Percentiles rank a stretch among this genome's conserved stretches.
phyloP scores from a whole-genome alignment of 495 filamentous ascomycete genomes.

The Jackrogersella minutella region DNA sequence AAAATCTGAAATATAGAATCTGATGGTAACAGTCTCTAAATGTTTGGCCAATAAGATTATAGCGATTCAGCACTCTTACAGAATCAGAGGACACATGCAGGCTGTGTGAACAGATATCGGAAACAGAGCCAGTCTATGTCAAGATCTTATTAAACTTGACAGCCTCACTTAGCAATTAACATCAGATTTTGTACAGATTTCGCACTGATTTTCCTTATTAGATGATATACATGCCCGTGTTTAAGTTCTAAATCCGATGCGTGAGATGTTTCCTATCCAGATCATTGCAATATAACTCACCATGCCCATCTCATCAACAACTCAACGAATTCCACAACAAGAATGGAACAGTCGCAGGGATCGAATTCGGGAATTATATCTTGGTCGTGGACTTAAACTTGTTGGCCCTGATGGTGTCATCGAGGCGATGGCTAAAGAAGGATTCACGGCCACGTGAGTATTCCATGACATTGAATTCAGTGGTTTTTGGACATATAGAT shows the following conservation, averaged over 20 bases:
- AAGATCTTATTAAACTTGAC: background rate
- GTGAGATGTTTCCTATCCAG: background rate
- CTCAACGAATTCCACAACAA: background rate
- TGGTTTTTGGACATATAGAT: background rate
- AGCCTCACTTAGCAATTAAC: background rate
- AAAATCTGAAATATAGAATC: background rate
- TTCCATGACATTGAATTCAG: background rate
- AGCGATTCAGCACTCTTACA: background rate
- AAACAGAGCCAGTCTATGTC: too few species aligned
- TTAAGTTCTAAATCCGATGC: background rate
- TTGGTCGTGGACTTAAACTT: background rate
- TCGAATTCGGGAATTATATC: conserved; percentile 5
- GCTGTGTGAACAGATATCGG: background rate
- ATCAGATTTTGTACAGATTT: background rate
- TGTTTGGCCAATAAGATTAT: background rate
- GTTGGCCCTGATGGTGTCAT: background rate
- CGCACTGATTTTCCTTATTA: background rate
- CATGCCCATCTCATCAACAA: background rate
- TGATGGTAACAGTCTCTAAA: background rate
- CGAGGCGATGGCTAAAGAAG: background rate
- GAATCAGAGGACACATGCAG: background rate
- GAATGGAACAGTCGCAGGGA: conserved; percentile 4
- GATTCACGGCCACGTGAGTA: conserved; percentile 11
- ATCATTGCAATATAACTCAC: background rate
- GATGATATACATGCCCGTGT: background rate